These are phyloP conservation scores for Wickerhamiella cacticola DNA, from an alignment of 805 yeast species.

Conservation along the genomic window DNA sequence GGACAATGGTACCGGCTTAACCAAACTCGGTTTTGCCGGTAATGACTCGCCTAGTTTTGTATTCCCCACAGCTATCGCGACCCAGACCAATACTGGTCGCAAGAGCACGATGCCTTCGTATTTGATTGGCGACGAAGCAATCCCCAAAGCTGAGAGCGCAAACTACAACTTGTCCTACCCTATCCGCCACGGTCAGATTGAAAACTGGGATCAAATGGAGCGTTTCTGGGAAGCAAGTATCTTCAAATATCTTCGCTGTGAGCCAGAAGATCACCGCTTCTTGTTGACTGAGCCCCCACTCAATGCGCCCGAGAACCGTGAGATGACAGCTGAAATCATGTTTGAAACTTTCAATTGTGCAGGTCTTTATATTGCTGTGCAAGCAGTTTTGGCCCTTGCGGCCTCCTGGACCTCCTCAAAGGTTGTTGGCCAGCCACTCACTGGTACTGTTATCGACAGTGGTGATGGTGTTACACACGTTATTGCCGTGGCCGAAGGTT, in stretches of 20 bases:
- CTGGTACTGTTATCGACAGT: conserved; percentile 91
- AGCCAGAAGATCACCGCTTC: conserved; percentile 97
- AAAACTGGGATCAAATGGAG: conserved; percentile 99
- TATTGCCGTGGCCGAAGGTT: conserved; percentile 98
- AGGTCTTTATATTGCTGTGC: conserved; percentile 95
- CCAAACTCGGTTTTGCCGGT: conserved; percentile 97
- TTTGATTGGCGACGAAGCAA: conserved; percentile 90
- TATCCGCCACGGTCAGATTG: conserved; percentile 94
- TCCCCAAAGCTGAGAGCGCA: conserved; percentile 83
- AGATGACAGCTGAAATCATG: conserved; percentile 96
- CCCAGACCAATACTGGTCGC: conserved; percentile 32
- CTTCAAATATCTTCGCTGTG: conserved; percentile 91
- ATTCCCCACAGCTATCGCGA: conserved; percentile 92
- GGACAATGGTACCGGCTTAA: conserved; percentile 89
- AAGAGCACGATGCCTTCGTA: conserved; percentile 50
- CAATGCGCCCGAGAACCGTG: conserved; percentile 99
- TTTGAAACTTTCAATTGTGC: conserved; percentile 98
- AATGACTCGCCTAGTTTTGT: conserved; percentile 96
- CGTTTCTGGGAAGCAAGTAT: conserved; percentile 97
- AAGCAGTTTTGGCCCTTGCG: conserved; percentile 95
- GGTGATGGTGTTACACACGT: conserved; percentile 86
- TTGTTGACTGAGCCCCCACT: conserved; percentile 94
- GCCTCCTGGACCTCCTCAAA: conserved; percentile 98
- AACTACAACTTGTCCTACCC: conserved; percentile 82
- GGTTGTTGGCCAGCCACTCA: conserved; percentile 85